A percentile compares a stretch with the other conserved stretches of the same genome.
phyloP scores from a whole-genome alignment of 1,284 basidiomycete genomes.

The Ustilago crameri region DNA sequence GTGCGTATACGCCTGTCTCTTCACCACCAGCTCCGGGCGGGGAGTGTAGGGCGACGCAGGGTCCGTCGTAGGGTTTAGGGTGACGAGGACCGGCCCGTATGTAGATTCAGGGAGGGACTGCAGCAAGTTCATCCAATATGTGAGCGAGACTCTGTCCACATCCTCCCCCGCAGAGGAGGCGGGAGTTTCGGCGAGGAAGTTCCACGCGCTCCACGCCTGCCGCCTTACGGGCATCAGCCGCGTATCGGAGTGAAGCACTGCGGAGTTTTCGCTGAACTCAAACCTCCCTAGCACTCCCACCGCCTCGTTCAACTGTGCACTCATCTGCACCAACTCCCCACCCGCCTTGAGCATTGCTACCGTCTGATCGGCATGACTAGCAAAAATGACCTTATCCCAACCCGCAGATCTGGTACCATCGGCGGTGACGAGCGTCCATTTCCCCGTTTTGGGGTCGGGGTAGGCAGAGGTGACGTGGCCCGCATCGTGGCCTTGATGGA shows the following conservation, averaged over 20 bases:
- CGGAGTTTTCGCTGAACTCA: conserved; percentile 77
- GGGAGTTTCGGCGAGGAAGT: conserved; percentile 55
- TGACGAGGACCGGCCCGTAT: conserved; percentile 80
- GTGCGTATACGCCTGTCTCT: conserved; percentile 77
- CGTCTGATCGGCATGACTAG: conserved; percentile 79
- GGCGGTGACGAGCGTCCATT: conserved; percentile 17
- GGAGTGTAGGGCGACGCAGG: conserved; percentile 40
- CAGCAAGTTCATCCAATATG: conserved; percentile 82
- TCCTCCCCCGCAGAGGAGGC: conserved; percentile 9
- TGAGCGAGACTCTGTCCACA: conserved; percentile 53
- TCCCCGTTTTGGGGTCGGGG: conserved; percentile 64
- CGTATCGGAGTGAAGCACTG: conserved; percentile 75
- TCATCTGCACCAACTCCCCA: conserved; percentile 33
- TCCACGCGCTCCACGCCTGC: conserved; percentile 57
- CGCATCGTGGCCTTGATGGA: conserved; percentile 29
- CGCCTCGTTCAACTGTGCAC: conserved; percentile 70
- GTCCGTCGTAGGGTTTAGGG: conserved; percentile 74
- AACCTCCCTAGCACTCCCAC: conserved; percentile 68
- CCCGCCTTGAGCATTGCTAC: conserved; percentile 72
- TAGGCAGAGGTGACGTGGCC: conserved; percentile 28
- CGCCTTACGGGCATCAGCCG: conserved; percentile 52
- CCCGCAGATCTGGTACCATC: conserved; percentile 65
- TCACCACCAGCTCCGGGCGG: conserved; percentile 67
- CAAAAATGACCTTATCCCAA: conserved; percentile 79
- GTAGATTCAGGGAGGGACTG: conserved; percentile 75